phyloP scores from a whole-genome alignment of 495 filamentous ascomycete genomes.

The Xylaria scruposa region DNA sequence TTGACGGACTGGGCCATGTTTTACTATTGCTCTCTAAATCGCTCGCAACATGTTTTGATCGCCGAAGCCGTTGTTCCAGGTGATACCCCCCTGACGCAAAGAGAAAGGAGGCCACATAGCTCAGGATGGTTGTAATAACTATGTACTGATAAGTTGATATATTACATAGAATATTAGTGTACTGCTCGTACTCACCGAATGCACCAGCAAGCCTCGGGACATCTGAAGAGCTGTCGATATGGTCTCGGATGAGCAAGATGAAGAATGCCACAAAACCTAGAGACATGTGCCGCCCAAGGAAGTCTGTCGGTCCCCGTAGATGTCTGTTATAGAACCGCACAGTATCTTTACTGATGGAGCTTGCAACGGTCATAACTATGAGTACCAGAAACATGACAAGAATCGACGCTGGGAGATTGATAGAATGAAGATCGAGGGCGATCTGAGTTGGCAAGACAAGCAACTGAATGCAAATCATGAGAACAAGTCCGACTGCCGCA shows the following conservation, averaged over 20 bases:
- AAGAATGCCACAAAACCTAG: conserved; percentile 56
- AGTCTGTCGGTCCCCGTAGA: conserved; percentile 47
- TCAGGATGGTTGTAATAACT: conserved; percentile 33
- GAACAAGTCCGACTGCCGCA: conserved; percentile 33
- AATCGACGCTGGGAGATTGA: conserved; percentile 40
- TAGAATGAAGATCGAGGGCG: conserved; percentile 31
- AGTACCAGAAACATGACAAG: conserved; percentile 35
- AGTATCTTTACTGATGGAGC: conserved; percentile 29
- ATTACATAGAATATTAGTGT: background rate
- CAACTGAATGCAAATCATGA: conserved; percentile 33
- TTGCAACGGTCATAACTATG: conserved; percentile 31
- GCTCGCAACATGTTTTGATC: conserved; percentile 15
- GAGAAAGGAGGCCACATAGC: conserved; percentile 32
- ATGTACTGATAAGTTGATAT: conserved; percentile 20
- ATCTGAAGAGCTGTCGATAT: conserved; percentile 37
- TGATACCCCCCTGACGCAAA: conserved; percentile 31
- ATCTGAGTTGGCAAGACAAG: conserved; percentile 37
- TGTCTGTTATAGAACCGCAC: conserved; percentile 42
- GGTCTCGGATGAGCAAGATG: conserved; percentile 51
- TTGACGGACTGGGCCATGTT: conserved; percentile 38
- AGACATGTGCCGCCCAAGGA: conserved; percentile 57
- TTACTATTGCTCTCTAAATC: conserved; percentile 36
- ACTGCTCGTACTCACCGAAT: conserved; percentile 42
- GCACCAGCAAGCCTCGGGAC: conserved; percentile 46
- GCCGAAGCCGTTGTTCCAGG: conserved; percentile 33